Base-by-base conservation (phyloP, 2,329 filamentous ascomycete species). In the Neodidymelliopsis sp. region DNA sequence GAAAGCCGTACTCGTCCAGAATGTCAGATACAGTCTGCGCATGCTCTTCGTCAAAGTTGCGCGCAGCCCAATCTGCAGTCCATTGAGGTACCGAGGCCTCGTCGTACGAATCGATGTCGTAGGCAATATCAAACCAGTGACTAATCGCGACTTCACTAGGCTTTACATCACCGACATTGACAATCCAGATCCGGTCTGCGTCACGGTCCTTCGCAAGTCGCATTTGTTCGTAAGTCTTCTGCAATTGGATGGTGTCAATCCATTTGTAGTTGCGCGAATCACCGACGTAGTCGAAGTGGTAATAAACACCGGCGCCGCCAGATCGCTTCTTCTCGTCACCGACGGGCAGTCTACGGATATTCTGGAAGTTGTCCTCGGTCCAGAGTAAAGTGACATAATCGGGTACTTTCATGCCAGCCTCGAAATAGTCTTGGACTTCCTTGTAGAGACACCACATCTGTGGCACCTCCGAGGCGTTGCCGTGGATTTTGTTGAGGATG, bases 381-480 rank as follows among this genome's bases (percentile, higher is more conserved):
- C 85, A 89, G 4, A 89, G 76, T 18, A 89, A 74, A 2, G 84
- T 89, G 20, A 89, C 81, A 60, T 87, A 81, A 27, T 89, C 85
- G 0, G 86, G 71, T 67, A 88, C 79, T 2, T 74, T 72, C 64
- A 89, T 78, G 2, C 86, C 86, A 12, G 81, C 77, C 48, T 86
- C 82, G 49, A 86, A 83, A 66, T 90, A 89, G 6, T 82, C 81
- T 70, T 87, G 85, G 2, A 90, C 86, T 65, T 90, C 87, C 65
- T 89, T 89, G 72, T 90, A 90, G 53, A 90, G 72, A 59, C 85
- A 88, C 86, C 87, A 89, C 72, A 86, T 79, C 69, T 89, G 86
- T 5, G 87, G 86, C 0, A 86, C 80, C 2, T 78, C 73, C 4
- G 77, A 80, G 56, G 77, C 72, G 45, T 75, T 70, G 10, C 77